Evolutionary conservation across 352 stramenopile species (phyloP), one percentile per base, ranked within the genome.

Genomic region (Phytopythium ostracodes): DNA sequence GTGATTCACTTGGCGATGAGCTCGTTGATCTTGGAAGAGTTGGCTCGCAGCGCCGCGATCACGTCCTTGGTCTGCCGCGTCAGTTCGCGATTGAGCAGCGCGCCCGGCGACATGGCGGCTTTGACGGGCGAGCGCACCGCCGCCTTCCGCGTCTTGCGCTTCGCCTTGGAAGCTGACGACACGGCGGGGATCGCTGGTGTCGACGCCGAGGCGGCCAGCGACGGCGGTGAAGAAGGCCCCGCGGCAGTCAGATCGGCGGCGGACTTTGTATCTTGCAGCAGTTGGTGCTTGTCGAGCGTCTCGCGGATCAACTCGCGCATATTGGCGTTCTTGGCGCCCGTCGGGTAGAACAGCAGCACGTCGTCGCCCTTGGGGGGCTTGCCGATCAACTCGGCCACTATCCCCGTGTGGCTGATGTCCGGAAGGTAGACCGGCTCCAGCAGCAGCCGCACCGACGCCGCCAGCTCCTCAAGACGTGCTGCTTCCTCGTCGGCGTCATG

Each of bases 21-120:
- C 2, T 89, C 79, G 50, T 86, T 86, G 58, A 92, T 86, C 64
- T 92, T 92, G 59, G 79, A 87, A 22, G 81, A 72, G 57, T 92
- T 92, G 36, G 76, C 64, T 5, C 83, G 79, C 8, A 92, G 64
- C 27, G 72, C 75, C 25, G 77, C 66, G 33, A 92, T 68, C 31
- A 89, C 68, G 44, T 92, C 75, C 53, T 76, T 82, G 1, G 81
- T 76, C 42, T 91, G 77, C 24, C 64, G 57, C 15, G 76, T 76
- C 17, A 89, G 80, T 10, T 88, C 71, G 6, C 74, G 76, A 44
- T 92, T 79, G 14, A 86, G 51, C 22, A 88, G 49, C 18, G 65
- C 56, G 20, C 57, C 63, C n/a, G 35, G 35, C 12, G 64, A 59
- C 24, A 70, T 43, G 25, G 66, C 65, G 9, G 50, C 22, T 27